A percentile compares a stretch with the other conserved stretches of the same genome.
Evolutionary conservation across 2,329 filamentous ascomycete species (phyloP).

Genomic region (Tolypocladium pustulatum): DNA sequence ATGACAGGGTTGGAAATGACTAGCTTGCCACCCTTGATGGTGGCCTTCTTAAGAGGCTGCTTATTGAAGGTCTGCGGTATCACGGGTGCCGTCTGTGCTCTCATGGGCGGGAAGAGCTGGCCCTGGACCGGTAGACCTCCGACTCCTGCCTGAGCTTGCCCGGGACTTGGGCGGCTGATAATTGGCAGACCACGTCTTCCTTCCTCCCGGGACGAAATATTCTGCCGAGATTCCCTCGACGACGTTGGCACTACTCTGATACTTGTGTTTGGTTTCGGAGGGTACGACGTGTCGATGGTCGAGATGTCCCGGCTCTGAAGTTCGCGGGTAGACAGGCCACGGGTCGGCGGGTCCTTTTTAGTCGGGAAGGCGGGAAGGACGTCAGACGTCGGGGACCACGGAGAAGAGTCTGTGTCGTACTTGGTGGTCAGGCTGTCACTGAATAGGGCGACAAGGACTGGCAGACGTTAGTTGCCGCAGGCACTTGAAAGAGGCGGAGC

Average conservation of each 20-base stretch:
- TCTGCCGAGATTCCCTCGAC: background rate
- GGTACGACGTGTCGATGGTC: background rate
- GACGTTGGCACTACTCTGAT: background rate
- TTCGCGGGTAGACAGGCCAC: background rate
- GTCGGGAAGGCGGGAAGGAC: background rate
- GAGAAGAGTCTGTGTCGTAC: background rate
- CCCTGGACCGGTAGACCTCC: constrained; percentile 28
- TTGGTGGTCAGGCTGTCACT: background rate
- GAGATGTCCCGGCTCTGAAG: background rate
- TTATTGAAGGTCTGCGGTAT: constrained; percentile 6
- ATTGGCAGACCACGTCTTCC: constrained; percentile 20
- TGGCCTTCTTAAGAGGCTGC: constrained; percentile 15
- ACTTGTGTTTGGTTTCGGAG: background rate
- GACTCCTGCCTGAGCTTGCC: constrained; percentile 22
- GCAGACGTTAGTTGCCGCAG: background rate
- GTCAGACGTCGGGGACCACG: background rate
- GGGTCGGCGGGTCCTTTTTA: background rate
- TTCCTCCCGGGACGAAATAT: background rate
- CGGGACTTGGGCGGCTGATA: constrained; percentile 26
- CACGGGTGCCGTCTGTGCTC: constrained; percentile 15
- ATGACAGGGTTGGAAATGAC: constrained; percentile 41
- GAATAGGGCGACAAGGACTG: background rate
- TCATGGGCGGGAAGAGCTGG: constrained; percentile 31
- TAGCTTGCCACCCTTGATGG: constrained; percentile 24
- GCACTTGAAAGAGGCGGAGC: constrained; percentile 3